Evolutionary conservation across 305 asterid genomes (phyloP).

Genomic region (Rubia peregrina): DNA sequence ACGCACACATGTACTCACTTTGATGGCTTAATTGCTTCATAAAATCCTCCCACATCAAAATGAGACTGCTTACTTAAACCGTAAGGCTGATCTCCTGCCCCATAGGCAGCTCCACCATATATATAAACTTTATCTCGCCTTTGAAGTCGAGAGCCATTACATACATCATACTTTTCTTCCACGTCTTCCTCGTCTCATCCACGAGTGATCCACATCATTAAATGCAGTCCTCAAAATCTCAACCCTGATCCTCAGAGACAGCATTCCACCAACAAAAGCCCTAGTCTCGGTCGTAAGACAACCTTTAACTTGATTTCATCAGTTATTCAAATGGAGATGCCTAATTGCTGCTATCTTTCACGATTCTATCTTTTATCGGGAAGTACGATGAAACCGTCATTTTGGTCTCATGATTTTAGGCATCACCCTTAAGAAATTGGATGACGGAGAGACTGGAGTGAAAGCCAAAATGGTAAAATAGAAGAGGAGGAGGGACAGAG

Average conservation of each 20-base stretch:
- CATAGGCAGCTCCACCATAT: conserved; percentile 24
- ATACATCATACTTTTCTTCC: conserved; percentile 89
- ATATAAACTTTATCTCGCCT: conserved; percentile 87
- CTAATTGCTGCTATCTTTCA: too few relatives aligned
- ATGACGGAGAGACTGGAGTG: too few relatives aligned
- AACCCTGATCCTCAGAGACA: conserved; percentile 62
- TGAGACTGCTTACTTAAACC: conserved; percentile 30
- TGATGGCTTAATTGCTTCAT: conserved; percentile 94
- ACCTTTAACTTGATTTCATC: too few relatives aligned
- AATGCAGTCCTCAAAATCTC: conserved; percentile 52
- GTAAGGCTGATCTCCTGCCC: conserved; percentile 30
- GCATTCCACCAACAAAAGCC: conserved; percentile 30
- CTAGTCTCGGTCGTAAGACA: conserved; percentile 61
- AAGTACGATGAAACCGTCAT: too few relatives aligned
- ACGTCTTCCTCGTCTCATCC: conserved; percentile 60
- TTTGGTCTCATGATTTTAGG: too few relatives aligned
- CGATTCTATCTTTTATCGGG: too few relatives aligned
- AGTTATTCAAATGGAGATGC: too few relatives aligned
- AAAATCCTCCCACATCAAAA: conserved; percentile 75
- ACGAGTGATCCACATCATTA: conserved; percentile 67
- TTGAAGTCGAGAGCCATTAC: conserved; percentile 80
- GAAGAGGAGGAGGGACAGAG: too few relatives aligned
- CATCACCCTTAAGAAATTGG: too few relatives aligned
- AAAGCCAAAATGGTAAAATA: too few relatives aligned
- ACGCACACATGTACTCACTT: conserved; percentile 47